These are phyloP conservation scores for Trebouxia sp. DNA, from an alignment of 139 green algal genomes.

Conservation along the genomic window DNA sequence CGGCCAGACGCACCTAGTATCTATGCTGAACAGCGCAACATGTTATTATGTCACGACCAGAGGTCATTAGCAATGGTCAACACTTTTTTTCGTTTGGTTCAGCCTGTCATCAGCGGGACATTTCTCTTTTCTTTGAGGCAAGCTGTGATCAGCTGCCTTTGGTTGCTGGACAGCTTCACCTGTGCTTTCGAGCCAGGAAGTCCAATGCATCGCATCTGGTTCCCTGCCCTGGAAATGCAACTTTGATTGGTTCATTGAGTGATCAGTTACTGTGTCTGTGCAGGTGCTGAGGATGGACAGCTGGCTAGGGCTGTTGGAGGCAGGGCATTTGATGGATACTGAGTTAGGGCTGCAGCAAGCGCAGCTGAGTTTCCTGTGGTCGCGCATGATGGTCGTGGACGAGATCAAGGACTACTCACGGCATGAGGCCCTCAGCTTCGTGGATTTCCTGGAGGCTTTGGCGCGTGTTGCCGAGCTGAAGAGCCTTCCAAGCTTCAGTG, in stretches of 20 bases:
- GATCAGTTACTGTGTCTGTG: not conserved
- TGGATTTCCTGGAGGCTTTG: constrained; percentile 76
- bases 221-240: not conserved
- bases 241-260: not conserved
- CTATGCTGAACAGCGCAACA: not conserved
- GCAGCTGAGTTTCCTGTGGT: constrained; percentile 66
- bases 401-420: constrained; percentile 78
- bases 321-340: constrained; percentile 58
- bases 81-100: not conserved
- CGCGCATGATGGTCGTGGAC: constrained; percentile 72
- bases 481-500: constrained; percentile 47
- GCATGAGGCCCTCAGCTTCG: constrained; percentile 63
- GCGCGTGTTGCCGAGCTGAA: constrained; percentile 71
- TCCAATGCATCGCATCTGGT: no score
- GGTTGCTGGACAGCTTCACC: no score
- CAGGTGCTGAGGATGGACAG: constrained; percentile 65
- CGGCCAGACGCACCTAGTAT: no score
- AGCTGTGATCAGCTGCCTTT: not conserved
- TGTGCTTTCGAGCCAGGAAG: no score
- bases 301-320: constrained; percentile 65
- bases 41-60: not conserved
- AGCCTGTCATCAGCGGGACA: not conserved
- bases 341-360: constrained; percentile 71
- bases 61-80: not conserved
- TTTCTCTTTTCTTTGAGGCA: no score